Evolutionary conservation across 192 early-diverging fungal genomes (phyloP).

Genomic region (Gaertneriomyces semiglobifer): DNA sequence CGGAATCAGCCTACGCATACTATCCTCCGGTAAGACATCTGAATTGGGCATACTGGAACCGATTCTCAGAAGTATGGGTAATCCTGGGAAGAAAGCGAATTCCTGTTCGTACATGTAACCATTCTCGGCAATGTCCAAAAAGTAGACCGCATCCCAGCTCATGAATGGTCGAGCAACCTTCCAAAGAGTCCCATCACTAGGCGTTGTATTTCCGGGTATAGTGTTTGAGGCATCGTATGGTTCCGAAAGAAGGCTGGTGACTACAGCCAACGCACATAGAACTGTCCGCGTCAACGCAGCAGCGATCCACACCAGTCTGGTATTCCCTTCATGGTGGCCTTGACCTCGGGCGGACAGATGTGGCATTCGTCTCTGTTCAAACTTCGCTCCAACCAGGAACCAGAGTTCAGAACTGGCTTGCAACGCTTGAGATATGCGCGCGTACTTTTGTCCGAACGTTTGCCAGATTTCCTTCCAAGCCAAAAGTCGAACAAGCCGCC

Average conservation of each 20-base stretch:
- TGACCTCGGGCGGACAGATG: no score
- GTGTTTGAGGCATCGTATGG: slow-evolving; percentile 4
- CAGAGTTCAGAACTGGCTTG: no score
- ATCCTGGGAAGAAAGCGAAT: slow-evolving; percentile 82
- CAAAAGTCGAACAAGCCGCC: no score
- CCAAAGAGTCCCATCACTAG: no score
- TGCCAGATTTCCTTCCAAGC: no score
- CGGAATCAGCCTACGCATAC: no score
- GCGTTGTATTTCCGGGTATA: background rate
- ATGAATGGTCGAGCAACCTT: slow-evolving; percentile 47
- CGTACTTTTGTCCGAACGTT: no score
- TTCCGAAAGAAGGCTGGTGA: background rate
- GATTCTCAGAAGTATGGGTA: slow-evolving; percentile 63
- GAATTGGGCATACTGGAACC: slow-evolving; percentile 30
- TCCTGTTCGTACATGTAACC: slow-evolving; percentile 87
- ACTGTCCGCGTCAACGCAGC: background rate
- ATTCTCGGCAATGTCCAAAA: slow-evolving; percentile 66
- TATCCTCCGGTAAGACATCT: background rate
- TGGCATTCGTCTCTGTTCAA: no score
- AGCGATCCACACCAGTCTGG: background rate
- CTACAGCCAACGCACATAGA: background rate
- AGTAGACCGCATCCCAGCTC: slow-evolving; percentile 90
- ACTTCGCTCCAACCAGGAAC: no score
- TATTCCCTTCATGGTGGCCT: no score
- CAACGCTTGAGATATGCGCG: no score